These are phyloP conservation scores for Amanita exitialis DNA, from an alignment of 768 basidiomycete species.

Conservation along the genomic window DNA sequence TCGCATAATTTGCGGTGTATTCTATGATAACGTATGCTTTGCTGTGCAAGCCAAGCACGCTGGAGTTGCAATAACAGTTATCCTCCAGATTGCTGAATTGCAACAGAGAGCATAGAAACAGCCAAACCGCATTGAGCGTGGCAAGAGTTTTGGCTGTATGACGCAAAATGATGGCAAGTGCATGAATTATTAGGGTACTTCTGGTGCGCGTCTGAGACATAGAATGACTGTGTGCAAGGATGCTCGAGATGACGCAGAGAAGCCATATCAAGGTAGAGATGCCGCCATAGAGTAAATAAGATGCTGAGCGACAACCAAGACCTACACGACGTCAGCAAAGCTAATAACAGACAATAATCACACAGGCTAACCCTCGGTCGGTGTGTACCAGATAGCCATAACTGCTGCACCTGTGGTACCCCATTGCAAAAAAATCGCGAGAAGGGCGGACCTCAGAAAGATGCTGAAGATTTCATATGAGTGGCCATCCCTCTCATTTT, in stretches of 20 bases:
- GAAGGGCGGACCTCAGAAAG: neutral
- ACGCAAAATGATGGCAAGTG: constrained; percentile 17
- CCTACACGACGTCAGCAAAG: constrained; percentile 10
- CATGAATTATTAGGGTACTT: constrained; percentile 6
- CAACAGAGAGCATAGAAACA: constrained; percentile 19
- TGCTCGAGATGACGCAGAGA: constrained; percentile 18
- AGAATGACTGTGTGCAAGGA: constrained; percentile 12
- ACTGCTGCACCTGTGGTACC: constrained; percentile 18
- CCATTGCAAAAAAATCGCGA: constrained; percentile 19
- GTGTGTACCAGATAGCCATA: constrained; percentile 17
- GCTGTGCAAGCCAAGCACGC: constrained; percentile 16
- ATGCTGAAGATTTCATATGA: neutral
- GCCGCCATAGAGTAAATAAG: constrained; percentile 20
- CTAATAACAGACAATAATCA: neutral
- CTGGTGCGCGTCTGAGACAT: neutral
- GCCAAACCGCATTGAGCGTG: constrained; percentile 20
- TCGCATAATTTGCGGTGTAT: constrained; percentile 12
- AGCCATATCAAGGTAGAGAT: constrained; percentile 24
- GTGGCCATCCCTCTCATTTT: too few species aligned
- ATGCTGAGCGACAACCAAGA: constrained; percentile 22
- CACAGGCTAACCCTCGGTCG: constrained; percentile 14
- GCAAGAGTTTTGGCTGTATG: constrained; percentile 21
- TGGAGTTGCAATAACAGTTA: constrained; percentile 27
- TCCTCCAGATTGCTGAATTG: constrained; percentile 24
- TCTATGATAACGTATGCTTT: constrained; percentile 21